phyloP scores from a whole-genome alignment of 805 yeast species.

The Yamadazyma akitaensis region DNA sequence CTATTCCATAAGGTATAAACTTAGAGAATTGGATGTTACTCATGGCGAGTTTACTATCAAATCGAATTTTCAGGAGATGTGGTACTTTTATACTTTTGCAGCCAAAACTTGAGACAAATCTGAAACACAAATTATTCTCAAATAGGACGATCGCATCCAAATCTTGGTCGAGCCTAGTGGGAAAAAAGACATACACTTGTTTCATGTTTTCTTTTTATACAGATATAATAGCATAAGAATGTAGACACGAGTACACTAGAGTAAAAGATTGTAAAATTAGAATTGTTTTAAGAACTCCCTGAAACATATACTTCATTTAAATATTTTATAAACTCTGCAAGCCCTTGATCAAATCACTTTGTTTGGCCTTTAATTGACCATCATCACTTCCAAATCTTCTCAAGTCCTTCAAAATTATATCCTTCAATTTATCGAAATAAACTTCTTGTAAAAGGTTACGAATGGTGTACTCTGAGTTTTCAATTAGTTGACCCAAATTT shows the following conservation, averaged over 20 bases:
- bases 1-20: conserved; percentile 1
- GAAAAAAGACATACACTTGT: not conserved
- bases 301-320: not conserved
- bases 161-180: not conserved
- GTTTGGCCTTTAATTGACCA: conserved; percentile 31
- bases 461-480: conserved; percentile 82
- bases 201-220: not conserved
- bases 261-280: no score
- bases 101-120: conserved; percentile 6
- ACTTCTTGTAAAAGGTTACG: conserved; percentile 89
- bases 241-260: not conserved
- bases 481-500: conserved; percentile 80
- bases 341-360: conserved; percentile 37
- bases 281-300: not conserved
- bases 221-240: not conserved
- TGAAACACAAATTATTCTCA: conserved; percentile 1
- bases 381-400: conserved; percentile 34
- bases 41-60: not conserved
- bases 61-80: not conserved
- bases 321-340: conserved; percentile 28
- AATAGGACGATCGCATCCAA: not conserved
- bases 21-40: conserved; percentile 2
- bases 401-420: conserved; percentile 57
- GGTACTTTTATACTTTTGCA: conserved; percentile 5
- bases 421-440: conserved; percentile 91